These are phyloP conservation scores for Xylariaceae sp. DNA, from an alignment of 2,329 filamentous ascomycete species.

Conservation along the genomic window DNA sequence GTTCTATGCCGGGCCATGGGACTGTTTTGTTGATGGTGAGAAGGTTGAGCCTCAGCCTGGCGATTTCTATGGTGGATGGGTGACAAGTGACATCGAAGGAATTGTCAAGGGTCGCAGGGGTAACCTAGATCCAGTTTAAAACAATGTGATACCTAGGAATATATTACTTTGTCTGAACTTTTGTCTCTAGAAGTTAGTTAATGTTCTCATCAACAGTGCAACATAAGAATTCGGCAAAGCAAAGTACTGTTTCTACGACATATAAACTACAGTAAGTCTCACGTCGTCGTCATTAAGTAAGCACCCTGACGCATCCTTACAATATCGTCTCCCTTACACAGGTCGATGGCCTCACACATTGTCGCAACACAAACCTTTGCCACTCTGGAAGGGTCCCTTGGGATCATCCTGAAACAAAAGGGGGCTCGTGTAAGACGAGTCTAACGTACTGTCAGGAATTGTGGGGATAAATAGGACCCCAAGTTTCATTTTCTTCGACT, in stretches of 20 bases:
- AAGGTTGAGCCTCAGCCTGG: conserved; percentile 55
- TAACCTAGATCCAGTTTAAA: conserved; percentile 34
- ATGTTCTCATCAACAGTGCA: too few species aligned
- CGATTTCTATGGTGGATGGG: conserved; percentile 56
- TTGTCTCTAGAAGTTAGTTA: too few species aligned
- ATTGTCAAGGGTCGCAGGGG: conserved; percentile 42
- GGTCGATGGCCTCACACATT: too few species aligned
- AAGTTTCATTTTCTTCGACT: conserved; percentile 2
- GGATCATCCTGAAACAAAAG: conserved; percentile 10
- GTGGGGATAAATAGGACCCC: conserved; percentile 1
- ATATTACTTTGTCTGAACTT: too few species aligned
- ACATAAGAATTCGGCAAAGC: too few species aligned
- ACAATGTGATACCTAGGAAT: too few species aligned
- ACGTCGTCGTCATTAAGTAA: too few species aligned
- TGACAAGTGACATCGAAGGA: conserved; percentile 54
- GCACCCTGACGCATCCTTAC: too few species aligned
- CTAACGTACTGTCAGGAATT: conserved; percentile 5
- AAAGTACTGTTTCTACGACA: too few species aligned
- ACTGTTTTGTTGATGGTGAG: conserved; percentile 60
- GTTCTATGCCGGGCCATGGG: conserved; percentile 59
- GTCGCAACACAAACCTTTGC: too few species aligned
- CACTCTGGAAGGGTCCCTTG: not conserved
- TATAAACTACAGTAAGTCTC: too few species aligned
- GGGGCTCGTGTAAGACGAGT: conserved; percentile 8
- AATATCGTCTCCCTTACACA: too few species aligned